Conservation (phyloP, 1,284 basidiomycete genomes). For the Meira miltonrushii region DNA sequence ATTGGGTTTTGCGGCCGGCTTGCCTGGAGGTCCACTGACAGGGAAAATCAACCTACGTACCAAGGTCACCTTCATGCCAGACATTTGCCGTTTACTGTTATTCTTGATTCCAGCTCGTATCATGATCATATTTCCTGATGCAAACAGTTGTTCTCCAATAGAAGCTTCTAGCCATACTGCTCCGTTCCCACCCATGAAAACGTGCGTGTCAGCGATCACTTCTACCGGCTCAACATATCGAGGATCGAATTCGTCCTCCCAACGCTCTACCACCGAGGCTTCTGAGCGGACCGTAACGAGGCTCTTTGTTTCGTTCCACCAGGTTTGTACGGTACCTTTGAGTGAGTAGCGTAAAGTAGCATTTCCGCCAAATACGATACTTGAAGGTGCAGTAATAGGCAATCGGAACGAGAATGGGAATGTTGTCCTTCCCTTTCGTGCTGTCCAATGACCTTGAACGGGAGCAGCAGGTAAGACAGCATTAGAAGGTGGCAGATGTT, state of each 20-base stretch:
- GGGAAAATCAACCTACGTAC: constrained; percentile 41
- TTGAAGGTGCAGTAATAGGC: constrained; percentile 34
- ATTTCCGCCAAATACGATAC: constrained; percentile 39
- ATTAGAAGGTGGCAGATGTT: constrained; percentile 42
- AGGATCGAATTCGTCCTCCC: constrained; percentile 29
- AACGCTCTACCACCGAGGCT: constrained; percentile 41
- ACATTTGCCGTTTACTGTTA: constrained; percentile 40
- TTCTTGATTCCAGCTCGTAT: constrained; percentile 41
- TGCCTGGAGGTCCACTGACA: constrained; percentile 26
- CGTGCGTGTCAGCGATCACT: constrained; percentile 37
- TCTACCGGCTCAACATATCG: constrained; percentile 33
- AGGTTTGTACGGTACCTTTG: constrained; percentile 41
- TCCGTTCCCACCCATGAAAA: constrained; percentile 47
- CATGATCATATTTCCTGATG: constrained; percentile 34
- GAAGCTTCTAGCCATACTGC: constrained; percentile 45
- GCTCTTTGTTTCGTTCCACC: constrained; percentile 39
- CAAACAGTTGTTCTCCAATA: constrained; percentile 33
- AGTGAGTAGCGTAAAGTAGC: constrained; percentile 38
- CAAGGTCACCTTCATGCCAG: constrained; percentile 36
- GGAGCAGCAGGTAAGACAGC: constrained; percentile 41
- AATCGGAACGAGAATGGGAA: constrained; percentile 44
- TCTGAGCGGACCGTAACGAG: constrained; percentile 34
- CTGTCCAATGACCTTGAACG: constrained; percentile 40
- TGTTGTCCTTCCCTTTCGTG: constrained; percentile 41
- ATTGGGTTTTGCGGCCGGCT: constrained; percentile 18